Evolutionary conservation across 2,329 filamentous ascomycete species (phyloP).

Genomic region (Exophiala viscosa): DNA sequence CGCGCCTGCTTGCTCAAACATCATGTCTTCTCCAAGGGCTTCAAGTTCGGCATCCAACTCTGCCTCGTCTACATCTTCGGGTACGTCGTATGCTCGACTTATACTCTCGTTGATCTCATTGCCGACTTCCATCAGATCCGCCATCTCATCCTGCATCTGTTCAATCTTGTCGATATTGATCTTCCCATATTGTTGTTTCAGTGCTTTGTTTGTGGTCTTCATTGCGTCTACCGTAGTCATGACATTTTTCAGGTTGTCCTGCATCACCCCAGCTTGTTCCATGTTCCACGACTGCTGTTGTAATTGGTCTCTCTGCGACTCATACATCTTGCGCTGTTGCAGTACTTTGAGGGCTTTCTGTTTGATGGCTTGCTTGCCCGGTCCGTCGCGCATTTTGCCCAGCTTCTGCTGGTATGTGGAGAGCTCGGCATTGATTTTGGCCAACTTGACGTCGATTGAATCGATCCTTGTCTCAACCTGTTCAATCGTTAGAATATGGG

Average conservation of each 20-base stretch:
- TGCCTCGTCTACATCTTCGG: slow-evolving; percentile 93
- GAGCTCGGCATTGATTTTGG: slow-evolving; percentile 86
- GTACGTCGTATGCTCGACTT: slow-evolving; percentile 84
- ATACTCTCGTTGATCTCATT: slow-evolving; percentile 98
- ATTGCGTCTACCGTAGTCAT: slow-evolving; percentile 98
- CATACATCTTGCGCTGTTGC: slow-evolving; percentile 90
- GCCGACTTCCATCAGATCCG: slow-evolving; percentile 91
- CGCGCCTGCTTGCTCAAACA: slow-evolving; percentile 68
- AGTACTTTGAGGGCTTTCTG: slow-evolving; percentile 93
- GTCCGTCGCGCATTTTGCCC: slow-evolving; percentile 88
- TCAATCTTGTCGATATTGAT: slow-evolving; percentile 98
- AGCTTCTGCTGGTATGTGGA: slow-evolving; percentile 83
- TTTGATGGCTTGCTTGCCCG: slow-evolving; percentile 87
- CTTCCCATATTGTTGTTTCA: slow-evolving; percentile 93
- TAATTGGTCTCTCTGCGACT: slow-evolving; percentile 87
- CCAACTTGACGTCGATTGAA: slow-evolving; percentile 89
- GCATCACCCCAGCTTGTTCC: slow-evolving; percentile 97
- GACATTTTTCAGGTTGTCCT: slow-evolving; percentile 96
- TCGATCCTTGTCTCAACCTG: slow-evolving; percentile 77
- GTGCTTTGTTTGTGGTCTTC: slow-evolving; percentile 91
- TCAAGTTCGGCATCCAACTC: slow-evolving; percentile 96
- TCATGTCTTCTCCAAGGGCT: slow-evolving; percentile 88
- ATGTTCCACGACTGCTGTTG: slow-evolving; percentile 97
- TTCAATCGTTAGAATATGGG: slow-evolving; percentile 4
- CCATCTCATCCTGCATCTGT: slow-evolving; percentile 97